Evolutionary conservation across 352 stramenopile genomes (phyloP).

Genomic region (Phytophthora palmivora): DNA sequence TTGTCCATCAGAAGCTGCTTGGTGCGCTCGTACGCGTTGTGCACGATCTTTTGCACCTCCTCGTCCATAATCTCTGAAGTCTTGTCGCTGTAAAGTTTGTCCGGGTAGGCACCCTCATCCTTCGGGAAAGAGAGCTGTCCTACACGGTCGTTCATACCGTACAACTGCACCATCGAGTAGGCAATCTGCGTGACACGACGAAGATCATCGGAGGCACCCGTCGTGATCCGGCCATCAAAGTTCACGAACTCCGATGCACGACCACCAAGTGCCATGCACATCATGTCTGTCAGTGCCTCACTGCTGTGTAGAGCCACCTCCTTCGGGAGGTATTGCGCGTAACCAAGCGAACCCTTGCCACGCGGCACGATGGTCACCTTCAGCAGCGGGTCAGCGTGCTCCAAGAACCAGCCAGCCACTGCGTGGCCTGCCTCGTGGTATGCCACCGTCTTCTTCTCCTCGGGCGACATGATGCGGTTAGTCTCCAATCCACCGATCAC

Average conservation of each 20-base stretch:
- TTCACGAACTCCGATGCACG: conserved; percentile 98
- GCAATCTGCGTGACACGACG: conserved; percentile 95
- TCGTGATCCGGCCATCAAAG: conserved; percentile 97
- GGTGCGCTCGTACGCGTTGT: conserved; percentile 97
- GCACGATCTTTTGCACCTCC: conserved; percentile 97
- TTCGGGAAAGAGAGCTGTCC: conserved; percentile 97
- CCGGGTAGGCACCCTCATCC: conserved; percentile 86
- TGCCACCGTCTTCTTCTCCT: conserved; percentile 98
- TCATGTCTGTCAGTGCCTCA: conserved; percentile 98
- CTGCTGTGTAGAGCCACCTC: conserved; percentile 96
- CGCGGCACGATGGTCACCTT: conserved; percentile 99
- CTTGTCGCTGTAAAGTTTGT: conserved; percentile 98
- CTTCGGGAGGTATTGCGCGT: conserved; percentile 99
- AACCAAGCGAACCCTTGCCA: conserved; percentile 96
- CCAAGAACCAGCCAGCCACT: conserved; percentile 98
- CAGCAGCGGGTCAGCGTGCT: conserved; percentile 97
- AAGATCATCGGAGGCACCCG: conserved; percentile 95
- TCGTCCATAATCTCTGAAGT: conserved; percentile 99
- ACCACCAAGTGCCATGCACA: conserved; percentile 98
- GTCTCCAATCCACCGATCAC: conserved; percentile 98
- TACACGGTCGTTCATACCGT: conserved; percentile 98
- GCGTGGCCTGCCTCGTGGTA: conserved; percentile 99
- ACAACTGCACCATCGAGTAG: conserved; percentile 98
- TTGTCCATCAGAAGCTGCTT: conserved; percentile 95
- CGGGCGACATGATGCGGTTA: conserved; percentile 95